Base-by-base conservation (phyloP, 106 monocot genomes). In the Agapanthus africanus region DNA sequence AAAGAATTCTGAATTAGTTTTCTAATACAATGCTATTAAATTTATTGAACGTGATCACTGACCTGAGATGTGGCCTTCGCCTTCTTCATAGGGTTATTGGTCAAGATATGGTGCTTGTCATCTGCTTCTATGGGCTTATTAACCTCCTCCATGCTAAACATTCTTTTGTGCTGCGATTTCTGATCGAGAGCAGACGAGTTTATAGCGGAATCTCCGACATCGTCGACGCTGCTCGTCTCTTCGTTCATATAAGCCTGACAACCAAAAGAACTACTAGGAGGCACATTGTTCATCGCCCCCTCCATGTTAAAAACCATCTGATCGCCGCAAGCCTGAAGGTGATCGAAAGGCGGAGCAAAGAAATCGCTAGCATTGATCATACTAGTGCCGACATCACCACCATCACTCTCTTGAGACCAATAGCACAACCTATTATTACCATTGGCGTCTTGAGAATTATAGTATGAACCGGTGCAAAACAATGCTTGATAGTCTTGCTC, bases 401-500 rank as follows among this genome's bases (percentile, higher is more conserved):
- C 9, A 61, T n/a, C 2, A 14, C 27, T 66, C 63, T 63, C 63
- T 63, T 36, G 63, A 66, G 66, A 36, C 38, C 38, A 66, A 41
- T 41, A 66, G 13, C 23, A 27, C 7, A 19, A 41, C n/a, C n/a
- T n/a, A n/a, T n/a, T n/a, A 26, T 8, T 40, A 40, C 40, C 23
- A 66, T 30, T 66, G 31, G 65, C 65, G 22, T 10, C 8, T 39
- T 65, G 37, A 63, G 46, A 35, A 16, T 67, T 18, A 65, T 26
- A 2, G 64, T 62, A 26, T 72, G 68, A 34, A 37, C 76, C 27
- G 73, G 46, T 76, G 46, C 79, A 79, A 51, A 76, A 77, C 73
- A 84, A 59, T n/a, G 79, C 39, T 37, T 35, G 64, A 77, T 65
- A 27, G 8, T 70, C 74, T 18, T 64, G 65, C 1, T 78, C 52